A percentile compares a stretch with the other conserved stretches of the same genome.
phyloP scores from a whole-genome alignment of 495 filamentous ascomycete species.

The Hypoxylon lienhwacheense region DNA sequence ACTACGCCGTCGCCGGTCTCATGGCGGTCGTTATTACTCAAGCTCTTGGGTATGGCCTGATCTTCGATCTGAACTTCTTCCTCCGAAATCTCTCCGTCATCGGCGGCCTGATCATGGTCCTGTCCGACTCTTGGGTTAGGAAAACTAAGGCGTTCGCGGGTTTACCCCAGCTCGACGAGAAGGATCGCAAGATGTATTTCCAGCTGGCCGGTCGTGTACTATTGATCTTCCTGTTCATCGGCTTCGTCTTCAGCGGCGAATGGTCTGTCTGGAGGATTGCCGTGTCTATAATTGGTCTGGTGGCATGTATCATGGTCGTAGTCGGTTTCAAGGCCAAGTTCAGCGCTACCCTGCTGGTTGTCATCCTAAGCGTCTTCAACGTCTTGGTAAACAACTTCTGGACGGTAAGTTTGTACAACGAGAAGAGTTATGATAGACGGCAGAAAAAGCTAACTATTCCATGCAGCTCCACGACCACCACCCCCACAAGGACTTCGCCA shows the following conservation, averaged over 20 bases:
- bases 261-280: slow-evolving; percentile 85
- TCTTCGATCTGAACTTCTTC: slow-evolving; percentile 99
- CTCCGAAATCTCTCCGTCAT: slow-evolving; percentile 96
- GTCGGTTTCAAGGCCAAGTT: slow-evolving; percentile 99
- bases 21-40: slow-evolving; percentile 92
- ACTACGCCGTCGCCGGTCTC: slow-evolving; percentile 87
- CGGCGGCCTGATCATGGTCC: slow-evolving; percentile 94
- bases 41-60: slow-evolving; percentile 93
- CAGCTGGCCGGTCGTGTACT: slow-evolving; percentile 96
- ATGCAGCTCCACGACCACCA: slow-evolving; percentile 91
- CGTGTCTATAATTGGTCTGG: slow-evolving; percentile 78
- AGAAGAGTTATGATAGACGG: background rate
- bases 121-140: slow-evolving; percentile 96
- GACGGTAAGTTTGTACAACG: slow-evolving; percentile 70
- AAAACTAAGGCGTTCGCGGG: slow-evolving; percentile 97
- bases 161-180: slow-evolving; percentile 90
- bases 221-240: slow-evolving; percentile 93
- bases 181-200: slow-evolving; percentile 99
- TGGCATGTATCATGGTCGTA: slow-evolving; percentile 97
- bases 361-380: slow-evolving; percentile 96
- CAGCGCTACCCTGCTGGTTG: slow-evolving; percentile 89
- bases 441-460: slow-evolving; percentile 9
- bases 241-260: slow-evolving; percentile 92
- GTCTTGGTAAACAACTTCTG: slow-evolving; percentile 99
- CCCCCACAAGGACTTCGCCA: slow-evolving; percentile 99